Conservation (phyloP, 2,329 filamentous ascomycete species). For the Colletotrichum siamense region DNA sequence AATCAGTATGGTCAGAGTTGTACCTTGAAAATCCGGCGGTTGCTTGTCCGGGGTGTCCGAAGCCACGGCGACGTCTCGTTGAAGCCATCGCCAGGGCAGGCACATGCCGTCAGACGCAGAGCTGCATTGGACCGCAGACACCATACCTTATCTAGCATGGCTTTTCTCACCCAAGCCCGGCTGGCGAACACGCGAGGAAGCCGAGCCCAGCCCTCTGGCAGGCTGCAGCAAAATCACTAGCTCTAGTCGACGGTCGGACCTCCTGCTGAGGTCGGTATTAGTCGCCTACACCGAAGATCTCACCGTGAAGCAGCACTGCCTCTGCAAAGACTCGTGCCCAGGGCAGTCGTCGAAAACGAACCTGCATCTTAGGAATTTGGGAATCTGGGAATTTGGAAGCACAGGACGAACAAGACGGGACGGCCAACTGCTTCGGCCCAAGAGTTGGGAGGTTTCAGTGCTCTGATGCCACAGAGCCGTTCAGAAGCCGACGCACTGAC, state of each 20-base stretch:
- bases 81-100: neutral
- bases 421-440: neutral
- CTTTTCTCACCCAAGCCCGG: too few relatives aligned
- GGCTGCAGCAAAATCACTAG: neutral
- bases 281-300: neutral
- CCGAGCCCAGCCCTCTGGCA: neutral
- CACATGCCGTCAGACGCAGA: neutral
- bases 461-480: neutral
- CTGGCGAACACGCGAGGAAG: neutral
- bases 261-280: neutral
- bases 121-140: neutral
- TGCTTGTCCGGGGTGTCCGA: neutral
- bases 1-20: neutral
- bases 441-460: neutral
- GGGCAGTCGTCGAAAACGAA: neutral
- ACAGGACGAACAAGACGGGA: neutral
- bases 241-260: neutral
- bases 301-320: conserved; percentile 7
- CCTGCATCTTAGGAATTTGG: neutral
- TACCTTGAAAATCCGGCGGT: neutral
- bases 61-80: neutral
- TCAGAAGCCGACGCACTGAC: neutral
- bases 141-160: neutral
- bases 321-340: neutral
- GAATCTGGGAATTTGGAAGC: neutral